A percentile compares a stretch with the other conserved stretches of the same genome.
Conservation (phyloP, 2,329 filamentous ascomycete genomes). For the Talaromyces amestolkiae region DNA sequence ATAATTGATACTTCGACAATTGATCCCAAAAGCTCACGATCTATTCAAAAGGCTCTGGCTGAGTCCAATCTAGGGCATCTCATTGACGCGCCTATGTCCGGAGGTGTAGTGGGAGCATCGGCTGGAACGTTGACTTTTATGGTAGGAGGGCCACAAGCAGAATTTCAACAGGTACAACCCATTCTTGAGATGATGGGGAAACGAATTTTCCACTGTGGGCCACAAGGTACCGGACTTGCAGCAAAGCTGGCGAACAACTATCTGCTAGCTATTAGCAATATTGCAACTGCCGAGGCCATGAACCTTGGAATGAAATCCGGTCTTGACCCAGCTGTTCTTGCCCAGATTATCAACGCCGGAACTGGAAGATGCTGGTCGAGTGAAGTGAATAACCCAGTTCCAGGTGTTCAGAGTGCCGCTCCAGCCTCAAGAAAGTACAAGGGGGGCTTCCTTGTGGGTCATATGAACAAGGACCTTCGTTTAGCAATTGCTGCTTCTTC, state of each 20-base stretch:
- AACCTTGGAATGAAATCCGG: too few relatives aligned
- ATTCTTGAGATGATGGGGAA: background rate
- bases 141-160: slow-evolving; percentile 7
- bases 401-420: too few relatives aligned
- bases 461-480: slow-evolving; percentile 7
- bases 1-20: slow-evolving; percentile 11
- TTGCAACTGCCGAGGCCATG: too few relatives aligned
- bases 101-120: slow-evolving; percentile 11
- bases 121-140: slow-evolving; percentile 9
- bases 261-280: too few relatives aligned
- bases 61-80: slow-evolving; percentile 4
- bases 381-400: too few relatives aligned
- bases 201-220: too few relatives aligned
- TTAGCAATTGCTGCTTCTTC: background rate
- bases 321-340: too few relatives aligned
- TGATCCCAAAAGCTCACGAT: slow-evolving; percentile 5
- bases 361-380: too few relatives aligned
- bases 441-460: background rate
- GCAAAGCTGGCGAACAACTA: too few relatives aligned
- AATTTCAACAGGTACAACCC: slow-evolving; percentile 1
- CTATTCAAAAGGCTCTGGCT: background rate
- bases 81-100: slow-evolving; percentile 9
- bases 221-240: too few relatives aligned
- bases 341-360: too few relatives aligned
- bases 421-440: too few relatives aligned